Percentiles rank a stretch among this genome's conserved stretches.
phyloP scores from a whole-genome alignment of 2,329 filamentous ascomycete species.

The Venturia pyrina region DNA sequence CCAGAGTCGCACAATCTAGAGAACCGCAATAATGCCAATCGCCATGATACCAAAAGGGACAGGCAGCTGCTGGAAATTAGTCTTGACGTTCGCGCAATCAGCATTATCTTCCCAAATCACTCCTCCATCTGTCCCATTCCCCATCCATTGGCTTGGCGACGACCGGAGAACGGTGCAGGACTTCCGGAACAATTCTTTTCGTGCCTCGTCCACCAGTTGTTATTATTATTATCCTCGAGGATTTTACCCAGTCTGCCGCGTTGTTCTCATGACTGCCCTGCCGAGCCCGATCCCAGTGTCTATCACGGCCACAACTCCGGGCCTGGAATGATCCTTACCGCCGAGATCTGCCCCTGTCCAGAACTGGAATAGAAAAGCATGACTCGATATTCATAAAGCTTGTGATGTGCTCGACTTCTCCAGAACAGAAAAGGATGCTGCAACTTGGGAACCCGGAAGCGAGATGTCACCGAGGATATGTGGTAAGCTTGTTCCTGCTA shows the following conservation, averaged over 20 bases:
- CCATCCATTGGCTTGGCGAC: background rate
- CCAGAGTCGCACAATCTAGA: background rate
- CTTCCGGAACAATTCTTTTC: background rate
- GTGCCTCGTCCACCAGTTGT: too few species aligned
- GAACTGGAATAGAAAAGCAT: background rate
- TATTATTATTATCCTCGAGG: background rate
- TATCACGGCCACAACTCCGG: background rate
- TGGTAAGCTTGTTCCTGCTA: background rate
- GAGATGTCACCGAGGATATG: background rate
- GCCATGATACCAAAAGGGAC: background rate
- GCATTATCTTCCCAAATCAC: background rate
- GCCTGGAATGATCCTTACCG: background rate
- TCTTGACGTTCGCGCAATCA: too few species aligned
- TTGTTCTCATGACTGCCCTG: background rate
- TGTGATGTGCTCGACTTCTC: background rate
- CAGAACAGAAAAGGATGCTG: background rate
- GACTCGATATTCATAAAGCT: background rate
- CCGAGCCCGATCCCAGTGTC: background rate
- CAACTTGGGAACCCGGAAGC: background rate
- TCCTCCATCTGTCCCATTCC: background rate
- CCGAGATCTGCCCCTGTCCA: background rate
- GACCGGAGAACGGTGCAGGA: background rate
- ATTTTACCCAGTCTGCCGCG: background rate
- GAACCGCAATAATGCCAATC: background rate
- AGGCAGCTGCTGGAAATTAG: background rate